Percentiles rank a stretch among this genome's conserved stretches.
These are phyloP conservation scores for Fusarium virguliforme DNA, from an alignment of 2,329 filamentous ascomycete genomes.

Conservation along the genomic window DNA sequence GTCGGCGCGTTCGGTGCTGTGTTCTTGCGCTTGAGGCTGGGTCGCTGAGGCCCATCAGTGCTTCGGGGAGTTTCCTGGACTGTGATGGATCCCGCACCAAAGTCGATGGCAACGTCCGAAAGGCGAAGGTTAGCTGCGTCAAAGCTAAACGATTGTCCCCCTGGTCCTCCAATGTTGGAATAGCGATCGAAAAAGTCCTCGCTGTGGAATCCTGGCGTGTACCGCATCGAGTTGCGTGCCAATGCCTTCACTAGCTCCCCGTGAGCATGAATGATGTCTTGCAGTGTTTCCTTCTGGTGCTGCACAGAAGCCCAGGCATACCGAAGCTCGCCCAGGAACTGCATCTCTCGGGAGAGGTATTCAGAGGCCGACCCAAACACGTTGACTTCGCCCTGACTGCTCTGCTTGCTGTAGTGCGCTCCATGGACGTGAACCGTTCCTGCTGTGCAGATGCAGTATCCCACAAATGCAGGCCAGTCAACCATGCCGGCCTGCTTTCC, in stretches of 20 bases:
- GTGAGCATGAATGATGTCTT: conserved; percentile 84
- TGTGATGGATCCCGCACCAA: conserved; percentile 70
- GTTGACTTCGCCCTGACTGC: conserved; percentile 69
- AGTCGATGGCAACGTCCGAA: conserved; percentile 75
- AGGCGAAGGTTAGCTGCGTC: conserved; percentile 84
- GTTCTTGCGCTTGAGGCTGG: conserved; percentile 67
- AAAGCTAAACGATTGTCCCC: conserved; percentile 74
- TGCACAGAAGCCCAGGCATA: conserved; percentile 84
- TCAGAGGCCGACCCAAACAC: conserved; percentile 76
- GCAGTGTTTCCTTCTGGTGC: conserved; percentile 84
- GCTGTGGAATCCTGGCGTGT: conserved; percentile 85
- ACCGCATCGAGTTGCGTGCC: conserved; percentile 76
- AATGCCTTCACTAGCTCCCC: conserved; percentile 83
- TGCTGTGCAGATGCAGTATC: conserved; percentile 89
- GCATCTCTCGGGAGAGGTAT: conserved; percentile 84
- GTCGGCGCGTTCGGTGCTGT: conserved; percentile 58
- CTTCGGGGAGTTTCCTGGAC: conserved; percentile 63
- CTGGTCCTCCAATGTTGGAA: conserved; percentile 68
- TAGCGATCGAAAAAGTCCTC: conserved; percentile 93
- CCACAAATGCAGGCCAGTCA: conserved; percentile 89
- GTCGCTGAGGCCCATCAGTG: conserved; percentile 53
- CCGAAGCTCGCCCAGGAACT: conserved; percentile 82
- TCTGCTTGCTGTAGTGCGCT: conserved; percentile 78
- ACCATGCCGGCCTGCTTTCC: conserved; percentile 81
- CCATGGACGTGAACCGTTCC: conserved; percentile 92